Evolutionary conservation across 1,284 basidiomycete species (phyloP), one percentile per base, ranked within the genome.

Genomic region (Puccinia horiana): DNA sequence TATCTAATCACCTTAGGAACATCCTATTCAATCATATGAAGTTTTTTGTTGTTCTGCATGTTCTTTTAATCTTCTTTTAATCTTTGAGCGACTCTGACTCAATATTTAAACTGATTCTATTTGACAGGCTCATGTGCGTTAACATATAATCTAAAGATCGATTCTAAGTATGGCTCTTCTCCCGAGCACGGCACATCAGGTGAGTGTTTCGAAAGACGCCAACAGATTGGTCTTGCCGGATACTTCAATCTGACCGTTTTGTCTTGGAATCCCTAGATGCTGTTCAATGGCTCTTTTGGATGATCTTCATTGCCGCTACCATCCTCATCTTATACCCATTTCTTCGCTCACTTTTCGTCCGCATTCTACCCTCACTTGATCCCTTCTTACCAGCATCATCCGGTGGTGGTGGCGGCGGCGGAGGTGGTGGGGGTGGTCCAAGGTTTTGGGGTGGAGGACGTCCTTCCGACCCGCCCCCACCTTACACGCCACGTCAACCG

Each of bases 11-110:
- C 54, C 73, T 29, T 58, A 29, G n/a, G 3, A 6, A 58, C 29
- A 58, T 26, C 23, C 23, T 42, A 35, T 35, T 52, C 74, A 82
- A 63, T n/a, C 73, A 81, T 16, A 35, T 40, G 4, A 67, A 9
- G 85, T 94, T 94, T 92, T 23, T 94, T 93, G 20, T 95, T 94
- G 86, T 92, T 91, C 2, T 88, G n/a, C n/a, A n/a, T n/a, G n/a
- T 96, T 73, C 91, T 94, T 83, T 95, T 95, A 86, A 90, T 91
- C 76, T 90, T 96, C 0, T 90, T 93, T 90, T 70, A 3, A 49
- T 44, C 5, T 3, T 29, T 70, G 12, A 44, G 14, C 67, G 6
- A 84, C 26, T 84, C 84, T 40, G 83, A 82, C 73, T 77, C 32
- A 42, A 54, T 74, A n/a, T 70, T 44, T 37, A 2, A n/a, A 70